Evolutionary conservation across 495 filamentous ascomycete species (phyloP), one percentile per base, ranked within the genome.

Genomic region (Podospora conica): DNA sequence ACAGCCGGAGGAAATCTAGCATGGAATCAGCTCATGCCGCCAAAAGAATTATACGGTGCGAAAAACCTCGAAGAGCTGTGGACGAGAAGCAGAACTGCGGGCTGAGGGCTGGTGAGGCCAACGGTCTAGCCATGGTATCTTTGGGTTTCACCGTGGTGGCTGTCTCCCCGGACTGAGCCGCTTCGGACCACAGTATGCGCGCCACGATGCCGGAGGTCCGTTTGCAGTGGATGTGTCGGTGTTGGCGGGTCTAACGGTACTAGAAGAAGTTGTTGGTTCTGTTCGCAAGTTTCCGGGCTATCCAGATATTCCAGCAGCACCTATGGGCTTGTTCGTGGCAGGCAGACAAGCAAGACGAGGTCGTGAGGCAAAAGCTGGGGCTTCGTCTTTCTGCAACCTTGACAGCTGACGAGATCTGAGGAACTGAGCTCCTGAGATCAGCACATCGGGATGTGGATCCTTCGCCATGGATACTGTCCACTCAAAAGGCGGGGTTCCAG

Each of bases 71-170:
- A 31, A 98, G 81, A 12, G 91, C 84, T 27, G 86, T 84, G 58
- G 93, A 91, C 58, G 93, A 89, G 81, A 98, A 98, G 75, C 95
- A 98, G 72, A 98, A 95, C 75, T 93, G 90, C 20, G 94, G 93
- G 27, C 85, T 94, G 58, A 98, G 81, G 54, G 73, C 71, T 4
- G 92, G 91, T 56, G 81, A 79, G 24, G 82, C 77, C 10, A 85
- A 79, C 25, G 86, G 79, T 66, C 83, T 79, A 54, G 87, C 82
- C 91, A 95, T 95, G 65, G 72, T 81, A 69, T 70, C 73, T 55
- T 69, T 61, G 20, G 62, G 57, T 8, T 48, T 48, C 40, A 48
- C 40, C 40, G 40, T n/a, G 40, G 40, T 48, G 23, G 72, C 70
- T 59, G 76, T 69, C 69, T 70, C 75, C 74, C 76, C 73, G 65